Conservation (phyloP, 805 yeast species). For the Sugiyamaella floridensis region DNA sequence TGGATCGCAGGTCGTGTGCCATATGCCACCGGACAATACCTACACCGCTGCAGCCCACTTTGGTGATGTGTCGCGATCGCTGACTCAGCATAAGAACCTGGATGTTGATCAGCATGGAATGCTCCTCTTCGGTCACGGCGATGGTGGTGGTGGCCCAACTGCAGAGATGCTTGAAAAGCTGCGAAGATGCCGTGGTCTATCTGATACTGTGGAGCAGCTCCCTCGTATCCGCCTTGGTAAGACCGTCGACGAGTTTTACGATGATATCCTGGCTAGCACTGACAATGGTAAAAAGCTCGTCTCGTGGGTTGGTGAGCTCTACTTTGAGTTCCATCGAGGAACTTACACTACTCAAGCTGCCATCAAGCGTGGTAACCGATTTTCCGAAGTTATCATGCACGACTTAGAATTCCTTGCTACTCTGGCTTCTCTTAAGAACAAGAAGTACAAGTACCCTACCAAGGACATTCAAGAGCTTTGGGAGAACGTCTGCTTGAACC, state of each 20-base stretch:
- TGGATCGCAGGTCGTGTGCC: constrained; percentile 87
- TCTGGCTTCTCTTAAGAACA: constrained; percentile 52
- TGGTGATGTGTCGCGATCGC: constrained; percentile 82
- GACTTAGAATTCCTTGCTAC: constrained; percentile 84
- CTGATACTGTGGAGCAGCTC: constrained; percentile 70
- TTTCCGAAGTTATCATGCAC: constrained; percentile 66
- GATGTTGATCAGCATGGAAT: constrained; percentile 75
- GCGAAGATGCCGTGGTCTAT: constrained; percentile 82
- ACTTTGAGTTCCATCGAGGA: constrained; percentile 93
- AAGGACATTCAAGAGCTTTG: constrained; percentile 63
- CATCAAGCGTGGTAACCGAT: constrained; percentile 73
- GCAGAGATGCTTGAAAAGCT: constrained; percentile 89
- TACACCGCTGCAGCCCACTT: constrained; percentile 90
- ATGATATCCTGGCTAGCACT: constrained; percentile 54
- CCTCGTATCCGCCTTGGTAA: constrained; percentile 77
- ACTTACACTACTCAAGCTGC: constrained; percentile 93
- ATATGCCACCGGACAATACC: constrained; percentile 97
- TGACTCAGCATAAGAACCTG: constrained; percentile 74
- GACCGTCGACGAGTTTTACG: constrained; percentile 75
- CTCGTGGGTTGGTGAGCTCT: constrained; percentile 89
- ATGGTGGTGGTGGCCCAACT: constrained; percentile 98
- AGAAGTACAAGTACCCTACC: constrained; percentile 63
- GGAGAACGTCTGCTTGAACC: constrained; percentile 86
- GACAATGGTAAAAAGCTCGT: constrained; percentile 63
- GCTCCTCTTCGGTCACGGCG: constrained; percentile 86